Conservation (phyloP, 129 eudicot genomes). For the Flaveria robusta region DNA sequence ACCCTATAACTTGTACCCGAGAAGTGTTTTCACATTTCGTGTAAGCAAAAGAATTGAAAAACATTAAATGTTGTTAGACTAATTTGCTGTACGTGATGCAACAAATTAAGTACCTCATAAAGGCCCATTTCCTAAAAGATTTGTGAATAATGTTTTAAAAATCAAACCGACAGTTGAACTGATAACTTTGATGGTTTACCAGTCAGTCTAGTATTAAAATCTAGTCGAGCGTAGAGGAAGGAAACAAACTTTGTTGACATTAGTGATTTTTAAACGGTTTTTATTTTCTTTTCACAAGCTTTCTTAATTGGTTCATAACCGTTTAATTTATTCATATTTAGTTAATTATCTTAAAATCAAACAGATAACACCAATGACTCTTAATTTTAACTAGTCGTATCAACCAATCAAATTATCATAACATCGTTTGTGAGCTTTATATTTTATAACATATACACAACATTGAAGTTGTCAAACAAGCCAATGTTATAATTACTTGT, state of each 20-base stretch:
- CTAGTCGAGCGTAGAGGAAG: not conserved
- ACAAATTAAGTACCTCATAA: constrained; percentile 6
- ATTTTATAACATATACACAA: not conserved
- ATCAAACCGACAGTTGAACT: not conserved
- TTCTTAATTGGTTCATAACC: not conserved
- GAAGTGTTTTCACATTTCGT: constrained; percentile 22
- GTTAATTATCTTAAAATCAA: not conserved
- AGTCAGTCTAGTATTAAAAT: not conserved
- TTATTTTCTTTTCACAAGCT: not conserved
- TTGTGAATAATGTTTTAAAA: not conserved
- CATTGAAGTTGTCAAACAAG: not conserved
- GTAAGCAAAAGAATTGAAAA: constrained; percentile 15
- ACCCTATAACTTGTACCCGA: constrained; percentile 11
- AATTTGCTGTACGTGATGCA: constrained; percentile 23
- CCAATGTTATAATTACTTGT: not conserved
- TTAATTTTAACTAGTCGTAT: not conserved
- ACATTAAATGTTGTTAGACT: constrained; percentile 18
- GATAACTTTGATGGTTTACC: not conserved
- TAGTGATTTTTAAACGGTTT: not conserved
- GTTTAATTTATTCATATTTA: not conserved
- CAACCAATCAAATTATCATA: too few relatives aligned
- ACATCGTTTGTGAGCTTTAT: not conserved
- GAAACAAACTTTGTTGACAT: not conserved
- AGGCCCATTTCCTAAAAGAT: not conserved
- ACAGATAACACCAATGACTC: not conserved